Conservation (phyloP, 192 early-diverging fungal species). For the Coemansia sp. region DNA sequence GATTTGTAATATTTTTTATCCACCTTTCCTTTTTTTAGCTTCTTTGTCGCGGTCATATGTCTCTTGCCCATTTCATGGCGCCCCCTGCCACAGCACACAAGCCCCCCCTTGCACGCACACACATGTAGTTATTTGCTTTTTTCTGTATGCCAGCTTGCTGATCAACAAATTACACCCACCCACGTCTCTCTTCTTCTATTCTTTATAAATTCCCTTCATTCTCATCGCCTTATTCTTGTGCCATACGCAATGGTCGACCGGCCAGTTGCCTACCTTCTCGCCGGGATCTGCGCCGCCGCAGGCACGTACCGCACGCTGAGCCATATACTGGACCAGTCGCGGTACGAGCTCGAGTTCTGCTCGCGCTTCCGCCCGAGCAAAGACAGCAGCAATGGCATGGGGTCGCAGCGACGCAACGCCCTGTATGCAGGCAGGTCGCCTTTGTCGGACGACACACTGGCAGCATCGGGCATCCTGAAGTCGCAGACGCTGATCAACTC, state of each 20-base stretch:
- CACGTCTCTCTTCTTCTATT: too few relatives aligned
- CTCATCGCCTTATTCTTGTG: conserved; percentile 1
- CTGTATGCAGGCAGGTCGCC: conserved; percentile 11
- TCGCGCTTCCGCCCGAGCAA: not conserved
- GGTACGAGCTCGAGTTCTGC: conserved; percentile 20
- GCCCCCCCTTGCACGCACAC: too few relatives aligned
- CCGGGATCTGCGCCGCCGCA: not conserved
- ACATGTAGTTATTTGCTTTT: too few relatives aligned
- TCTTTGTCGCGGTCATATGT: too few relatives aligned
- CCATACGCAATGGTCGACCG: not conserved
- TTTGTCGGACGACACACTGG: not conserved
- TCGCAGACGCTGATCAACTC: conserved; percentile 10
- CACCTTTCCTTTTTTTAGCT: too few relatives aligned
- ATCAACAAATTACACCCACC: too few relatives aligned
- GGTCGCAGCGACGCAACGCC: conserved; percentile 11
- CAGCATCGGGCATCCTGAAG: not conserved
- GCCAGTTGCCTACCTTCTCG: not conserved
- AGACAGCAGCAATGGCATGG: not conserved
- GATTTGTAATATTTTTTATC: too few relatives aligned
- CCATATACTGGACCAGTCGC: conserved; percentile 32
- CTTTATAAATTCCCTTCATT: not conserved
- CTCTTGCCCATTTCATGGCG: too few relatives aligned
- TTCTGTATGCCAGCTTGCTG: too few relatives aligned
- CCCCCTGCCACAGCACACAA: too few relatives aligned
- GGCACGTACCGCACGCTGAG: conserved; percentile 6